phyloP scores from a whole-genome alignment of 140 eudicot genomes.

The Anethum foeniculum region DNA sequence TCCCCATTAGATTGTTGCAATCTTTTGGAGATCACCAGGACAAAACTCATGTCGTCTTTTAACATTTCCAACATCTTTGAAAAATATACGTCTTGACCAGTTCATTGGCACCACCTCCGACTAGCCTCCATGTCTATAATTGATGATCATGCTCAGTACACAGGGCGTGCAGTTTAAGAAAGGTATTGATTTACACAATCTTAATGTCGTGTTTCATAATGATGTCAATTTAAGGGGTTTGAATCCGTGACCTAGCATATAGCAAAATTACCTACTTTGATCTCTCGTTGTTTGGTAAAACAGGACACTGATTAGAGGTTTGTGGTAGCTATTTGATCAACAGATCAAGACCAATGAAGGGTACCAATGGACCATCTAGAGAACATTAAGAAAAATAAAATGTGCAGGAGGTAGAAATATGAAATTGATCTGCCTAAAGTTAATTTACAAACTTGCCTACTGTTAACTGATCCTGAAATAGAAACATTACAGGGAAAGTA shows the following conservation, averaged over 20 bases:
- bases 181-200: slow-evolving; percentile 24
- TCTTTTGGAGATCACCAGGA: slow-evolving; percentile 49
- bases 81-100: slow-evolving; percentile 38
- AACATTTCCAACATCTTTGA: slow-evolving; percentile 64
- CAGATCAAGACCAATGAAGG: slow-evolving; percentile 3
- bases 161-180: slow-evolving; percentile 32
- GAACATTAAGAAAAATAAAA: slow-evolving; percentile 1
- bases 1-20: slow-evolving; percentile 65
- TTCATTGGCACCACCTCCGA: background rate
- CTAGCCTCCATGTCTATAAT: slow-evolving; percentile 35
- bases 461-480: background rate
- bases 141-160: slow-evolving; percentile 19
- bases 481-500: background rate
- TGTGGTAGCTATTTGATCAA: background rate
- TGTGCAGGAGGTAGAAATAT: background rate
- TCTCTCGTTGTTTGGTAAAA: background rate
- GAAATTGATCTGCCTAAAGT: background rate
- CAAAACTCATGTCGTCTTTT: slow-evolving; percentile 51
- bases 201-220: background rate
- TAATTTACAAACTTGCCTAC: background rate
- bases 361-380: background rate
- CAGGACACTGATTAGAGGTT: background rate
- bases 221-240: background rate
- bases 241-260: background rate
- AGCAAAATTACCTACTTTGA: background rate